Evolutionary conservation across 2,329 filamentous ascomycete species (phyloP).

Genomic region (Beauveria rudraprayagi): DNA sequence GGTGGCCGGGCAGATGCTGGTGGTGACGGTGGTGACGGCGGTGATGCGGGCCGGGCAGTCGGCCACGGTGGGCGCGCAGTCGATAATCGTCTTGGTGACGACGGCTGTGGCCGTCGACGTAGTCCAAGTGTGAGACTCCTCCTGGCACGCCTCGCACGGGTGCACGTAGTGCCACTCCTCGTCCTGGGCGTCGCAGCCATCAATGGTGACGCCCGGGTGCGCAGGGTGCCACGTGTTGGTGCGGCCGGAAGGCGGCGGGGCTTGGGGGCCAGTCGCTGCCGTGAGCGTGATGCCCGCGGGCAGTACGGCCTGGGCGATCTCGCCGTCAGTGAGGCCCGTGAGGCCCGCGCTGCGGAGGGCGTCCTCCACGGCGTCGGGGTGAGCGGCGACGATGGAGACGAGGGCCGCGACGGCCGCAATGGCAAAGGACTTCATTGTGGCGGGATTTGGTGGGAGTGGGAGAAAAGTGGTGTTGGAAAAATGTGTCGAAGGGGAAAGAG

Average conservation of each 20-base stretch:
- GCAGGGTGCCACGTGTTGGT: constrained; percentile 29
- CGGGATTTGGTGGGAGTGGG: constrained; percentile 14
- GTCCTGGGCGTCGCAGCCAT: constrained; percentile 26
- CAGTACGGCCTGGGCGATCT: neutral
- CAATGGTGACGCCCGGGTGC: constrained; percentile 28
- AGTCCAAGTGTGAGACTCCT: constrained; percentile 27
- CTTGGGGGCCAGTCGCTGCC: constrained; percentile 14
- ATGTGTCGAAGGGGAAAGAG: neutral
- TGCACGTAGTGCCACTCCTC: constrained; percentile 30
- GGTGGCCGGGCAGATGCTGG: constrained; percentile 37
- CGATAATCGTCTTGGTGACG: constrained; percentile 29
- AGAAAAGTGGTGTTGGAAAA: neutral
- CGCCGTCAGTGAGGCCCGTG: too few species aligned
- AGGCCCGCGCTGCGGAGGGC: neutral
- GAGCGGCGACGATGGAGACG: constrained; percentile 12
- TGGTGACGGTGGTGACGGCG: constrained; percentile 30
- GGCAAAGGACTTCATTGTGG: constrained; percentile 19
- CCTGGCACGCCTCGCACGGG: constrained; percentile 21
- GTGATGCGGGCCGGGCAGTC: constrained; percentile 34
- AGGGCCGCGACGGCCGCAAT: constrained; percentile 14
- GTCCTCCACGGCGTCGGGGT: neutral
- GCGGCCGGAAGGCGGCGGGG: constrained; percentile 20
- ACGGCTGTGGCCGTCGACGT: constrained; percentile 35
- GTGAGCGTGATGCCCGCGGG: constrained; percentile 9
- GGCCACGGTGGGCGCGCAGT: constrained; percentile 28